Percentiles rank a stretch among this genome's conserved stretches.
Conservation (phyloP, 306 rosid species). For the Ormosia emarginata region DNA sequence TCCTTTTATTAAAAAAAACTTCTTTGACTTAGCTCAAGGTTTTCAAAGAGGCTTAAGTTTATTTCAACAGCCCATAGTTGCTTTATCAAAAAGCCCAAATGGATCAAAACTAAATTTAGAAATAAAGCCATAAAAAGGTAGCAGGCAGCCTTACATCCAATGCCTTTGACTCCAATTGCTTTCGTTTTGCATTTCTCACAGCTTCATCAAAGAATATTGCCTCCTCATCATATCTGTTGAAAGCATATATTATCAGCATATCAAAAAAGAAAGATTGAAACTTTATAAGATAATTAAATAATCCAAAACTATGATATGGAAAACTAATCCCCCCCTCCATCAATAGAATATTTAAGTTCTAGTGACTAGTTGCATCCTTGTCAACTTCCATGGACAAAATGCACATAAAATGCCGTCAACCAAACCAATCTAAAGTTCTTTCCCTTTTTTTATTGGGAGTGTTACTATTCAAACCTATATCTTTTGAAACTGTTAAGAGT, state of each 20-base stretch:
- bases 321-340: not conserved
- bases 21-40: not conserved
- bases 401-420: not conserved
- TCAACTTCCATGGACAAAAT: slow-evolving; percentile 13
- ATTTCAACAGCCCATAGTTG: not conserved
- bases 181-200: slow-evolving; percentile 71
- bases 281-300: not conserved
- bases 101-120: not conserved
- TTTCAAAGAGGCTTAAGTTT: not conserved
- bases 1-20: not conserved
- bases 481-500: no score
- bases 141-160: slow-evolving; percentile 59
- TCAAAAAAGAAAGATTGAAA: not conserved
- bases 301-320: slow-evolving; percentile 2
- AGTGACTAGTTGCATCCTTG: not conserved
- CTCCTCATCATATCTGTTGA: slow-evolving; percentile 72
- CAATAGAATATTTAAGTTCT: not conserved
- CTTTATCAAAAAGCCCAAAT: slow-evolving; percentile 11
- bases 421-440: slow-evolving; percentile 1
- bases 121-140: not conserved
- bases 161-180: slow-evolving; percentile 53
- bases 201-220: slow-evolving; percentile 71
- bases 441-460: not conserved
- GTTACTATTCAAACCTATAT: not conserved
- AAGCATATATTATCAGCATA: slow-evolving; percentile 17